These are phyloP conservation scores for Linum trigynum DNA, from an alignment of 345 rosid genomes.

Conservation along the genomic window DNA sequence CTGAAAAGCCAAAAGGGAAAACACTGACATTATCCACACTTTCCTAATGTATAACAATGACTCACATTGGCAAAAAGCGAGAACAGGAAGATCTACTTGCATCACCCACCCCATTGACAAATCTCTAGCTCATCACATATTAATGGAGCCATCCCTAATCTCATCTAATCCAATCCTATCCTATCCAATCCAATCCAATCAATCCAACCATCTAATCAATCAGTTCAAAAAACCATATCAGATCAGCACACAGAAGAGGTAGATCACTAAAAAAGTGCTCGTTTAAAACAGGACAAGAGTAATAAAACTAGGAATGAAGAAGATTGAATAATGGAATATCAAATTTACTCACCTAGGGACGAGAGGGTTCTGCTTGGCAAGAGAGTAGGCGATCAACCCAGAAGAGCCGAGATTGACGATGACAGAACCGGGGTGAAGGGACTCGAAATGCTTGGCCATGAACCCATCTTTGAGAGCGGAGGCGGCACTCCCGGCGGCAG, in stretches of 20 bases:
- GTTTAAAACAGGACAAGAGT: background rate
- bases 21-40: too few species aligned
- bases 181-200: background rate
- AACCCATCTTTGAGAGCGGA: conserved; percentile 58
- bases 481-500: conserved; percentile 30
- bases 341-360: conserved; percentile 47
- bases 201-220: background rate
- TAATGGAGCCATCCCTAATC: background rate
- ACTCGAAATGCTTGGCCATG: conserved; percentile 50
- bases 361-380: conserved; percentile 66
- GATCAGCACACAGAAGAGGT: background rate
- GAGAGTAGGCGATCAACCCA: conserved; percentile 67
- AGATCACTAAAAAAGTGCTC: background rate
- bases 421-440: conserved; percentile 45
- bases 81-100: conserved; percentile 3
- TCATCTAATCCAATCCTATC: background rate
- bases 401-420: conserved; percentile 69
- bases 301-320: background rate
- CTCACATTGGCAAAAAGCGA: background rate
- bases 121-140: background rate
- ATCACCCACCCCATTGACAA: background rate
- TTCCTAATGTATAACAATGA: background rate
- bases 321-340: conserved; percentile 7
- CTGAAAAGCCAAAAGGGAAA: too few species aligned
- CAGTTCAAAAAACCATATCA: conserved; percentile 8